phyloP scores from a whole-genome alignment of 1,139 yeast genomes.

The Zygoascus meyerae region DNA sequence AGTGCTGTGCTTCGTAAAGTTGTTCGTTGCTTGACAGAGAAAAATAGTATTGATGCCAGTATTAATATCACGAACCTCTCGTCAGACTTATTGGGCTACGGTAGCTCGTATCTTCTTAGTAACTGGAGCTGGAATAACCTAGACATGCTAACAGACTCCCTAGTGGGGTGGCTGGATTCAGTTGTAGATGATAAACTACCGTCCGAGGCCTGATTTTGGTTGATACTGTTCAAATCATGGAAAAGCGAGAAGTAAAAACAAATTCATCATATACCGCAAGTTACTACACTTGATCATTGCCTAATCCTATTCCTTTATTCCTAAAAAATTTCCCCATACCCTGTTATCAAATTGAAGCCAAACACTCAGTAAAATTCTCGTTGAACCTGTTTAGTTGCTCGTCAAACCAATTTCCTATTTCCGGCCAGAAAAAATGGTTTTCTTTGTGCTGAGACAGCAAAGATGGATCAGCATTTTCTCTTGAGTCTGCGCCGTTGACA shows the following conservation, averaged over 20 bases:
- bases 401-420: constrained; percentile 13
- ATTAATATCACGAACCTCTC: no score
- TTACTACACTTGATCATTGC: not conserved
- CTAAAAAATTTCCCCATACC: not conserved
- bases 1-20: no score
- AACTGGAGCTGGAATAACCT: no score
- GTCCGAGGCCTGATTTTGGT: no score
- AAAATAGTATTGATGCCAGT: no score
- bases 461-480: not conserved
- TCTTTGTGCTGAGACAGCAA: not conserved
- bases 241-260: not conserved
- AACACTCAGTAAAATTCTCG: constrained; percentile 21
- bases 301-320: not conserved
- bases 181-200: no score
- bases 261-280: not conserved
- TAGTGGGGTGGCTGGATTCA: no score
- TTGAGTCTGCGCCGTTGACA: constrained; percentile 1
- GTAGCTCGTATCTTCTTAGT: no score
- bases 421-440: not conserved
- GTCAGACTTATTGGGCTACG: no score
- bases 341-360: not conserved
- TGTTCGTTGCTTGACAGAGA: no score
- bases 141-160: no score
- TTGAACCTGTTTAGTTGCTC: constrained; percentile 29
- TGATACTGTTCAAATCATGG: no score